phyloP scores from a whole-genome alignment of 2,329 filamentous ascomycete genomes.

The Microcyclospora tardicrescens region DNA sequence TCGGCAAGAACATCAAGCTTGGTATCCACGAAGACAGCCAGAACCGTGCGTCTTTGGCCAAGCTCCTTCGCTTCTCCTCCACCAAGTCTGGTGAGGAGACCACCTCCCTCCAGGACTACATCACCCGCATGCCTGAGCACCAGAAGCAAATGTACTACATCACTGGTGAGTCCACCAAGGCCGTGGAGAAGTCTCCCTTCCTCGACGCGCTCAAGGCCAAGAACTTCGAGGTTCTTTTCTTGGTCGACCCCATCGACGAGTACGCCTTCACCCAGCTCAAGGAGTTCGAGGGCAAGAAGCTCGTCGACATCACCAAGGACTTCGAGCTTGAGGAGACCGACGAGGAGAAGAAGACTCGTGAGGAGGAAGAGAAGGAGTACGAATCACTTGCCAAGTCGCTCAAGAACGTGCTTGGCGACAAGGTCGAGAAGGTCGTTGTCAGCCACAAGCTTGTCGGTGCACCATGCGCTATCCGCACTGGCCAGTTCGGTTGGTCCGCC shows the following conservation, averaged over 20 bases:
- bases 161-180: slow-evolving; percentile 98
- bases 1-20: slow-evolving; percentile 99
- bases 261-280: slow-evolving; percentile 99
- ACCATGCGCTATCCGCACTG: slow-evolving; percentile 96
- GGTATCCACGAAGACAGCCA: slow-evolving; percentile 99
- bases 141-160: slow-evolving; percentile 99
- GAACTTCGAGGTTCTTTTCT: slow-evolving; percentile 98
- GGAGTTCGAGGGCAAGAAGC: slow-evolving; percentile 99
- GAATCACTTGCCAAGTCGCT: slow-evolving; percentile 89
- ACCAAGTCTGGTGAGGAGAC: slow-evolving; percentile 98
- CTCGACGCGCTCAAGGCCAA: slow-evolving; percentile 96
- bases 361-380: slow-evolving; percentile 96
- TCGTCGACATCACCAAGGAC: slow-evolving; percentile 99
- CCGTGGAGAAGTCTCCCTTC: slow-evolving; percentile 96
- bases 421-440: slow-evolving; percentile 99
- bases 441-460: slow-evolving; percentile 91
- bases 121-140: slow-evolving; percentile 98
- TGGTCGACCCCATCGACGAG: slow-evolving; percentile 98
- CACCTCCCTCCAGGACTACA: slow-evolving; percentile 92
- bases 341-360: slow-evolving; percentile 93
- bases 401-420: slow-evolving; percentile 98
- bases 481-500: slow-evolving; percentile 98
- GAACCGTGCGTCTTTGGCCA: slow-evolving; percentile 85
- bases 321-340: slow-evolving; percentile 99
- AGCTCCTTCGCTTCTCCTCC: slow-evolving; percentile 97